Evolutionary conservation across 2,329 filamentous ascomycete species (phyloP).

Genomic region (Fusarium succisae): DNA sequence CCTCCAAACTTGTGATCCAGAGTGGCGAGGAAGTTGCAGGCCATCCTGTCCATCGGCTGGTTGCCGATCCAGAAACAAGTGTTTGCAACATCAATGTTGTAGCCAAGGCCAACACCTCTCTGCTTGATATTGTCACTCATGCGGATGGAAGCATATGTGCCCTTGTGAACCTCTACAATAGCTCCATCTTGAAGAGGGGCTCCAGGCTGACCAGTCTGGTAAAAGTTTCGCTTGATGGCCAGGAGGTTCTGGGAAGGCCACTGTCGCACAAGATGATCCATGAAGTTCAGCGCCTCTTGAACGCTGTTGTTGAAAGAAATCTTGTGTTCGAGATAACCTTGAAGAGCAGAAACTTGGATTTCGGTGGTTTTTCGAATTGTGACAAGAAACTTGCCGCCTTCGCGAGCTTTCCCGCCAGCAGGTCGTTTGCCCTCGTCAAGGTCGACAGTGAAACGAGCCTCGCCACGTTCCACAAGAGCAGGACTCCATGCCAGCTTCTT

Average conservation of each 20-base stretch:
- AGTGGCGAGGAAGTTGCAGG: conserved; percentile 47
- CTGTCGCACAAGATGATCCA: conserved; percentile 89
- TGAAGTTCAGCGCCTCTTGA: conserved; percentile 85
- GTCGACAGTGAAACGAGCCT: conserved; percentile 71
- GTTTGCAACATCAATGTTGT: conserved; percentile 94
- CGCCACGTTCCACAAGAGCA: conserved; percentile 54
- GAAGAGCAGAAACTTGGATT: conserved; percentile 74
- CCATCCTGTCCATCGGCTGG: conserved; percentile 51
- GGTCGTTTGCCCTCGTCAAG: conserved; percentile 72
- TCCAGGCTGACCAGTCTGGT: conserved; percentile 62
- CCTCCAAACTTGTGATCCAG: conserved; percentile 44
- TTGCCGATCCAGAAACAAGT: conserved; percentile 80
- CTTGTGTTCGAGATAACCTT: conserved; percentile 70
- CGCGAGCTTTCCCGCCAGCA: conserved; percentile 44
- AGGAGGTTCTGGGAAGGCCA: conserved; percentile 74
- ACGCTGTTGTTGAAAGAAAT: conserved; percentile 71
- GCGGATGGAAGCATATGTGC: conserved; percentile 86
- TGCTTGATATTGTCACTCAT: conserved; percentile 66
- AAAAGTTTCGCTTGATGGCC: conserved; percentile 85
- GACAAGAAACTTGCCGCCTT: conserved; percentile 65
- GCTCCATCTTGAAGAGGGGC: conserved; percentile 63
- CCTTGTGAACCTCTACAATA: conserved; percentile 83
- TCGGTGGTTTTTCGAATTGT: conserved; percentile 71
- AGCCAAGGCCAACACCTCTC: conserved; percentile 70
- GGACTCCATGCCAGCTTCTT: conserved; percentile 83